Conservation (phyloP, 2,329 filamentous ascomycete genomes). For the Ceratocystiopsis sp. region DNA sequence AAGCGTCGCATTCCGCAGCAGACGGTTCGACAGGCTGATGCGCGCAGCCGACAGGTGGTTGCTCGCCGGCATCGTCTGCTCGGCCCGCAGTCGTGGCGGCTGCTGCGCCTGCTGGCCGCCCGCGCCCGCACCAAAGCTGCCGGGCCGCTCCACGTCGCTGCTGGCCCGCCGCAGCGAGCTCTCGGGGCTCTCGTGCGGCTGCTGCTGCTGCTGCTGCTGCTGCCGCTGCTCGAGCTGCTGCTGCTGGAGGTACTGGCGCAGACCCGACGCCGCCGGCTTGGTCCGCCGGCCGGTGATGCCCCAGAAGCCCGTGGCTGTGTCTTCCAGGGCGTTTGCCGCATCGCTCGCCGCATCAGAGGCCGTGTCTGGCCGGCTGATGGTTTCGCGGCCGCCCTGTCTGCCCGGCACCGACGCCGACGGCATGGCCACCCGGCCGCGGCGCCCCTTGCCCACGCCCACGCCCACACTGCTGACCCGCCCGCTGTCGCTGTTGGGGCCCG, state of each 20-base stretch:
- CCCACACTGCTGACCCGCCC: not conserved
- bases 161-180: not conserved
- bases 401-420: not conserved
- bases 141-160: not conserved
- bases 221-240: constrained; percentile 3
- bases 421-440: not conserved
- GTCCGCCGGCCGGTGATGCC: not conserved
- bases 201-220: constrained; percentile 3
- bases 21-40: constrained; percentile 31
- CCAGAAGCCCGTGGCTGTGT: constrained; percentile 3
- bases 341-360: not conserved
- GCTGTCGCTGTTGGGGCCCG: constrained; percentile 3
- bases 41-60: constrained; percentile 24
- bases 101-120: not conserved
- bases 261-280: not conserved
- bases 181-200: not conserved
- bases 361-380: not conserved
- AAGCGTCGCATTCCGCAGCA: constrained; percentile 13
- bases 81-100: not conserved
- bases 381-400: not conserved
- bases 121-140: too few species aligned
- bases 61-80: constrained; percentile 11
- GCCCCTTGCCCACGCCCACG: not conserved
- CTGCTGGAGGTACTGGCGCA: constrained; percentile 5
- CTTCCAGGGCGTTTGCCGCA: not conserved